These are phyloP conservation scores for Dipteronia dyeriana DNA, from an alignment of 345 rosid species.

Conservation along the genomic window DNA sequence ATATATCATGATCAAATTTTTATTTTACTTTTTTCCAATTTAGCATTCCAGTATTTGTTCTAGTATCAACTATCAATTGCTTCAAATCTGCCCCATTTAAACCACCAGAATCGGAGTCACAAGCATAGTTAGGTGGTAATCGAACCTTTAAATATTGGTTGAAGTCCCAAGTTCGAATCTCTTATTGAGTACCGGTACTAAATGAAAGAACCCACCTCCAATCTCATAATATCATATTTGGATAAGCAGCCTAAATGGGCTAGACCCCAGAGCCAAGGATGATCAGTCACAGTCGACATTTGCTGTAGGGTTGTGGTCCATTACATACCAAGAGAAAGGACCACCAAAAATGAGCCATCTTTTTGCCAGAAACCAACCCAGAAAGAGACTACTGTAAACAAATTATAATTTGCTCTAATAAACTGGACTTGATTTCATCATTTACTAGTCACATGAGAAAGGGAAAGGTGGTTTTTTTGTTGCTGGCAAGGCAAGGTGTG, in stretches of 20 bases:
- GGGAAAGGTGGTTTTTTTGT: too few species aligned
- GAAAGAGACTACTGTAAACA: neutral
- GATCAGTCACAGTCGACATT: conserved; percentile 7
- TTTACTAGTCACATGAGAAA: neutral
- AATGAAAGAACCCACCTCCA: neutral
- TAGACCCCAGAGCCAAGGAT: neutral
- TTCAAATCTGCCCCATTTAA: neutral
- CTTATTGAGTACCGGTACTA: neutral
- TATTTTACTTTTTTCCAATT: too few species aligned
- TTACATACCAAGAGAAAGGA: conserved; percentile 10
- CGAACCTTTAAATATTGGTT: too few species aligned
- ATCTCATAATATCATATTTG: neutral
- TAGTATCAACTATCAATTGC: too few species aligned
- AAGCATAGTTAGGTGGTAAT: too few species aligned
- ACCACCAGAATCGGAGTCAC: neutral
- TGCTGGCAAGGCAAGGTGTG: neutral
- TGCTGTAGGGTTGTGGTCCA: conserved; percentile 30
- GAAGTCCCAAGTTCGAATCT: too few species aligned
- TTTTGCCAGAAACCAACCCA: neutral
- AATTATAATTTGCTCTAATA: too few species aligned
- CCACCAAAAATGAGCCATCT: conserved; percentile 16
- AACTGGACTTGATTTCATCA: neutral
- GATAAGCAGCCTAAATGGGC: neutral
- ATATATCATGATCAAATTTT: too few species aligned
- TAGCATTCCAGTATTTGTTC: too few species aligned